Conservation (phyloP, 192 early-diverging fungal species). For the Chytriomyces sp. region DNA sequence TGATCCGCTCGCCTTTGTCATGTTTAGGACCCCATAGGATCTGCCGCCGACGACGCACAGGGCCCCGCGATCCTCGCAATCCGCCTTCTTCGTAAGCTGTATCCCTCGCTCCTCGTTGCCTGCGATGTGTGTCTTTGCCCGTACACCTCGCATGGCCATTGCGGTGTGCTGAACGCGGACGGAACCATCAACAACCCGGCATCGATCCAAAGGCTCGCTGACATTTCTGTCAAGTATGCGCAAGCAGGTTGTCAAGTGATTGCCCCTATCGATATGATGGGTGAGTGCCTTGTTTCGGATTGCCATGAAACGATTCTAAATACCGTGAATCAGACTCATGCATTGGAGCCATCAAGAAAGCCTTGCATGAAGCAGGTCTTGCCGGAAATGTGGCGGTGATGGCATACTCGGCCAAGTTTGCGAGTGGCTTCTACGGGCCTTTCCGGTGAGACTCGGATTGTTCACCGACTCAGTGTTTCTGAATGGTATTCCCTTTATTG, state of each 20-base stretch:
- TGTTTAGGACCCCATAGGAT: conserved; percentile 71
- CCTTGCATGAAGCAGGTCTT: conserved; percentile 71
- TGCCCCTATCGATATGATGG: conserved; percentile 98
- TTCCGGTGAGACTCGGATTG: conserved; percentile 65
- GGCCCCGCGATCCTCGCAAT: conserved; percentile 87
- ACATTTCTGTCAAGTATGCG: conserved; percentile 86
- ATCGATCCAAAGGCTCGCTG: conserved; percentile 77
- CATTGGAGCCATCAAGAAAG: conserved; percentile 89
- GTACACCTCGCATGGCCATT: conserved; percentile 96
- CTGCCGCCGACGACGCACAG: conserved; percentile 78
- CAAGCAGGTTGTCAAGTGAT: conserved; percentile 90
- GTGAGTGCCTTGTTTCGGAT: conserved; percentile 45
- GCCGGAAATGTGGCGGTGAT: conserved; percentile 84
- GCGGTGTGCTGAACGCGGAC: conserved; percentile 70
- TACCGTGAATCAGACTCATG: conserved; percentile 38
- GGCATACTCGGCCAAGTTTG: conserved; percentile 98
- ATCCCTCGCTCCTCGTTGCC: conserved; percentile 80
- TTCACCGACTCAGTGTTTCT: neutral
- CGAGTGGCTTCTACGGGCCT: conserved; percentile 92
- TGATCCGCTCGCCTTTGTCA: no score
- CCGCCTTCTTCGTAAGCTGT: conserved; percentile 71
- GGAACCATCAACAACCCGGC: conserved; percentile 80
- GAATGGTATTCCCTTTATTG: no score
- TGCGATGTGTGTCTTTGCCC: conserved; percentile 97
- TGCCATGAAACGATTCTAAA: neutral